Evolutionary conservation across 2,329 filamentous ascomycete genomes (phyloP).

Genomic region (Penicillium sp.): DNA sequence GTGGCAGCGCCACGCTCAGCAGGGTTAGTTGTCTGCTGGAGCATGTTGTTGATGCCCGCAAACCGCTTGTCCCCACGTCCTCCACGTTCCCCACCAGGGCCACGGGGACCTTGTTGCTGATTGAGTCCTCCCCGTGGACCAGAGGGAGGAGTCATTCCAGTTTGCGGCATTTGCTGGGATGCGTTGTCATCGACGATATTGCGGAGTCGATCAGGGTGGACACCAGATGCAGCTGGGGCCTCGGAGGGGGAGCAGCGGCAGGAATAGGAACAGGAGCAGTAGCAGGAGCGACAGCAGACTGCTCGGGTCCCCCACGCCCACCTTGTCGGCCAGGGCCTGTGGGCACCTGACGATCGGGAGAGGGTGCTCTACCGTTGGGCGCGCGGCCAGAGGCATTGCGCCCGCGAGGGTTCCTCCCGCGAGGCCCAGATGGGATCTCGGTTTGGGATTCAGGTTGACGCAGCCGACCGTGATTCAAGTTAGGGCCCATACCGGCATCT

Average conservation of each 20-base stretch:
- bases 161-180: conserved; percentile 24
- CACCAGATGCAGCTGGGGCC: conserved; percentile 40
- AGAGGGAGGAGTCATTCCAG: conserved; percentile 34
- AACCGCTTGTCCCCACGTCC: conserved; percentile 46
- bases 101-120: conserved; percentile 36
- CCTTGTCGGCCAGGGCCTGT: conserved; percentile 41
- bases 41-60: conserved; percentile 44
- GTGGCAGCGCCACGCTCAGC: conserved; percentile 32
- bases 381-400: conserved; percentile 27
- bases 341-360: conserved; percentile 40
- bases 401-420: conserved; percentile 31
- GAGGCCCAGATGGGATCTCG: conserved; percentile 53
- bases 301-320: conserved; percentile 33
- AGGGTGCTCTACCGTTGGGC: conserved; percentile 20
- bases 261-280: conserved; percentile 20
- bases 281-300: conserved; percentile 24
- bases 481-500: conserved; percentile 37
- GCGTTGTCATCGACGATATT: conserved; percentile 38
- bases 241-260: conserved; percentile 18
- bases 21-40: conserved; percentile 41
- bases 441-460: conserved; percentile 34
- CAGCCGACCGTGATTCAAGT: conserved; percentile 47
- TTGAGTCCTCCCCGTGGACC: conserved; percentile 39
- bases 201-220: conserved; percentile 51
- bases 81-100: conserved; percentile 36